phyloP scores from a whole-genome alignment of 2,329 filamentous ascomycete genomes.

The Fusarium dlaminii region DNA sequence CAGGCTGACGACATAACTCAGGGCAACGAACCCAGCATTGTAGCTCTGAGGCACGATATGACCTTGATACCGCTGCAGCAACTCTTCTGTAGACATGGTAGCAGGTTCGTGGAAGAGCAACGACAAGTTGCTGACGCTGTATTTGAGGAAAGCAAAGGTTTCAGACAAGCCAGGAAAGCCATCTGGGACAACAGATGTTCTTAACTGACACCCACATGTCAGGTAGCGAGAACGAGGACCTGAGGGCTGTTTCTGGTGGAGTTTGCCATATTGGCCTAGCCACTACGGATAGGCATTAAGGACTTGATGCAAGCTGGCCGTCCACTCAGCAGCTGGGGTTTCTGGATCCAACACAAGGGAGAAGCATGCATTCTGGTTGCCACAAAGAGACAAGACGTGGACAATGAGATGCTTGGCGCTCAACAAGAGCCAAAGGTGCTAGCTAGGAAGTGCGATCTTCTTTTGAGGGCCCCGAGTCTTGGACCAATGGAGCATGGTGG shows the following conservation, averaged over 20 bases:
- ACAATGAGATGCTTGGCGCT: conserved; percentile 20
- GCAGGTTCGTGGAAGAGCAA: conserved; percentile 17
- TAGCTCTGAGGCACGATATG: conserved; percentile 60
- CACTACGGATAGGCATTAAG: conserved; percentile 3
- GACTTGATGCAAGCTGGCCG: conserved; percentile 9
- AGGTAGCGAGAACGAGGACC: background rate
- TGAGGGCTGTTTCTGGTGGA: conserved; percentile 25
- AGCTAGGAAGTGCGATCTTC: conserved; percentile 21
- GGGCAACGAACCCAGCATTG: conserved; percentile 70
- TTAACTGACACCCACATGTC: conserved; percentile 27
- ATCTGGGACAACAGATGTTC: conserved; percentile 28
- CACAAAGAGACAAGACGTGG: conserved; percentile 16
- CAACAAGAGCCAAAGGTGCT: conserved; percentile 8
- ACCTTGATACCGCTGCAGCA: conserved; percentile 55
- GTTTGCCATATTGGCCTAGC: conserved; percentile 18
- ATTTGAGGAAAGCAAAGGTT: conserved; percentile 8
- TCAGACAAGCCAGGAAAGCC: background rate
- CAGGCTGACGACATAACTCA: conserved; percentile 80
- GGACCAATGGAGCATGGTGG: conserved; percentile 24
- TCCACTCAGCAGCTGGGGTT: conserved; percentile 16
- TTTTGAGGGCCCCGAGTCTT: conserved; percentile 1
- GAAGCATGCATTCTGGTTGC: conserved; percentile 16
- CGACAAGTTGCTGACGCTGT: conserved; percentile 17
- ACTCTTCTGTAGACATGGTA: conserved; percentile 41
- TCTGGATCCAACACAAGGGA: conserved; percentile 24